These are phyloP conservation scores for Fomitopsis serialis DNA, from an alignment of 768 basidiomycete species.

Conservation along the genomic window DNA sequence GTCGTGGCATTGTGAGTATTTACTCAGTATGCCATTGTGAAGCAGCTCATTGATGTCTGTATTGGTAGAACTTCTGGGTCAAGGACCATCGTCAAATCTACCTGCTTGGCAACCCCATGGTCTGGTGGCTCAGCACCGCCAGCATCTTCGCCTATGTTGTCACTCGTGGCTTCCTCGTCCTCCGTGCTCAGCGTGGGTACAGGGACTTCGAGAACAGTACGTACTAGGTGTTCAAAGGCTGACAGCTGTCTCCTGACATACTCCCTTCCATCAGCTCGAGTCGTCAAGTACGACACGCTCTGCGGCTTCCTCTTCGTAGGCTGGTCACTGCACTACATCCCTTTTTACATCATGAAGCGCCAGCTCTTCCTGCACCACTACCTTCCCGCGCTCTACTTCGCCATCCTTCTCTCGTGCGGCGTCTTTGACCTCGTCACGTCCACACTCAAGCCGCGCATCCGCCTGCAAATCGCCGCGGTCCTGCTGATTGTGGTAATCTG, in stretches of 20 bases:
- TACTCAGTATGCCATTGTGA: background rate
- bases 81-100: slow-evolving; percentile 96
- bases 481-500: slow-evolving; percentile 69
- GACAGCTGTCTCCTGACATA: too few relatives aligned
- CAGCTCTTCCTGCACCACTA: slow-evolving; percentile 99
- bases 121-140: slow-evolving; percentile 85
- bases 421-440: slow-evolving; percentile 87
- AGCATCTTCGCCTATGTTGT: slow-evolving; percentile 63
- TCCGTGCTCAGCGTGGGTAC: slow-evolving; percentile 88
- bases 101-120: slow-evolving; percentile 87
- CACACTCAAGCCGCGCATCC: slow-evolving; percentile 63
- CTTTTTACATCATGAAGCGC: slow-evolving; percentile 96
- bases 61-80: slow-evolving; percentile 90
- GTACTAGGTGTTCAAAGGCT: slow-evolving; percentile 30
- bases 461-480: slow-evolving; percentile 77
- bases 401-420: slow-evolving; percentile 70
- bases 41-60: slow-evolving; percentile 5
- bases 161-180: slow-evolving; percentile 73
- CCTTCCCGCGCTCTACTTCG: slow-evolving; percentile 93
- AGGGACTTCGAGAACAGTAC: slow-evolving; percentile 89
- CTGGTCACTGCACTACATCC: slow-evolving; percentile 91
- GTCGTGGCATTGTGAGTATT: slow-evolving; percentile 82
- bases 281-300: slow-evolving; percentile 86
- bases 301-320: slow-evolving; percentile 91
- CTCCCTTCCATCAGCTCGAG: slow-evolving; percentile 52